Evolutionary conservation across 2,329 filamentous ascomycete species (phyloP).

Genomic region (Colletotrichum euphorbiae): DNA sequence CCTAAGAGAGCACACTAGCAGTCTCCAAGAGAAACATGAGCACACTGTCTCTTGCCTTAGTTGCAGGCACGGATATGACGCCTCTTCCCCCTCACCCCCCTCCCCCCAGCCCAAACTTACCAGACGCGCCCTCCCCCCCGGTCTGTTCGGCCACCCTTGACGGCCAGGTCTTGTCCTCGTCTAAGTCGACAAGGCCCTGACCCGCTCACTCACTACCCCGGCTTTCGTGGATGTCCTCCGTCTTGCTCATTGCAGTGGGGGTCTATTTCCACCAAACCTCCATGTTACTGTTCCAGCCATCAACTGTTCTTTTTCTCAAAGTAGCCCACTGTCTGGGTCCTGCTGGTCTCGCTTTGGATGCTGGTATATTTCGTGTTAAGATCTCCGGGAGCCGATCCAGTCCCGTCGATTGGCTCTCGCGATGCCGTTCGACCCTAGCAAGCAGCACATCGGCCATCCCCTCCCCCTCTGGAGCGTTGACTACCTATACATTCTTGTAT

Average conservation of each 20-base stretch:
- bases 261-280: constrained; percentile 36
- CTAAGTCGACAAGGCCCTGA: constrained; percentile 25
- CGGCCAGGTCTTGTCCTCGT: constrained; percentile 24
- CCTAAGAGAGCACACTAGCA: constrained; percentile 18
- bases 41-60: constrained; percentile 25
- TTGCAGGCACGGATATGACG: constrained; percentile 30
- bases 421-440: constrained; percentile 25
- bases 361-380: constrained; percentile 39
- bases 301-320: constrained; percentile 28
- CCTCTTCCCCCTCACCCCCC: constrained; percentile 17
- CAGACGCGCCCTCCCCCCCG: background rate
- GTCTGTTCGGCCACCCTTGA: constrained; percentile 19
- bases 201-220: constrained; percentile 34
- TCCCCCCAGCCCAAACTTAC: background rate
- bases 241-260: constrained; percentile 33
- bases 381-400: constrained; percentile 35
- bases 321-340: constrained; percentile 30
- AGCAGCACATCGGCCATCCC: constrained; percentile 26
- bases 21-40: constrained; percentile 24
- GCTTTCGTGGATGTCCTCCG: constrained; percentile 33
- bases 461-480: constrained; percentile 5
- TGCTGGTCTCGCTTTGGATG: constrained; percentile 32
- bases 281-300: constrained; percentile 24
- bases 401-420: constrained; percentile 21
- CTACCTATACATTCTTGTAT: constrained; percentile 12